phyloP scores from a whole-genome alignment of 768 basidiomycete species.

The Mycena haematopus region DNA sequence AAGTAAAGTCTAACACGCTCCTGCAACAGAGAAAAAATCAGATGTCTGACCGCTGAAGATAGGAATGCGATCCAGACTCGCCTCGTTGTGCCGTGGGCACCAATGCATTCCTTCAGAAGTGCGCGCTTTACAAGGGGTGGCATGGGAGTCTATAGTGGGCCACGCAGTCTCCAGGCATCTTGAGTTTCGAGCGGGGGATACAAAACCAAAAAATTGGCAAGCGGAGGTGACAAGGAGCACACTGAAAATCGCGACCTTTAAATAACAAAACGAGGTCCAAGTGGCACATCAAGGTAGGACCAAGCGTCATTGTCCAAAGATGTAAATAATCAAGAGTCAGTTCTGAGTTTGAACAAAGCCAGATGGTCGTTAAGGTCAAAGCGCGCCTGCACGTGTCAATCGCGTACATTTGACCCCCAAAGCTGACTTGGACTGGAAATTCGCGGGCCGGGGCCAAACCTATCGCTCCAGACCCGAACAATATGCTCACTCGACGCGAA shows the following conservation, averaged over 20 bases:
- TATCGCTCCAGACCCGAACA: no score
- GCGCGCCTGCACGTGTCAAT: not conserved
- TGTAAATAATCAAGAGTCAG: no score
- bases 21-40: slow-evolving; percentile 25
- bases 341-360: no score
- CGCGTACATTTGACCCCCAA: no score
- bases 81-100: slow-evolving; percentile 41
- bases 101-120: slow-evolving; percentile 21
- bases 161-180: slow-evolving; percentile 4
- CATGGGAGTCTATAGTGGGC: slow-evolving; percentile 2
- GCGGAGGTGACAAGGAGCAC: not conserved
- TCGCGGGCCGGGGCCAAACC: no score
- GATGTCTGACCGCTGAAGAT: not conserved
- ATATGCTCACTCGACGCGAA: no score
- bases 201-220: no score
- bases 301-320: not conserved
- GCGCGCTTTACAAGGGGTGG: slow-evolving; percentile 2
- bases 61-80: not conserved
- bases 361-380: not conserved
- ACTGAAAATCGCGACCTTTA: not conserved
- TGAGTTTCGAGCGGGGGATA: no score
- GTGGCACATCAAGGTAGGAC: not conserved
- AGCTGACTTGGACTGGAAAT: no score
- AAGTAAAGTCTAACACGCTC: slow-evolving; percentile 42
- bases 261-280: not conserved